Evolutionary conservation across 2,329 filamentous ascomycete species (phyloP).

Genomic region (Scedosporium boydii): DNA sequence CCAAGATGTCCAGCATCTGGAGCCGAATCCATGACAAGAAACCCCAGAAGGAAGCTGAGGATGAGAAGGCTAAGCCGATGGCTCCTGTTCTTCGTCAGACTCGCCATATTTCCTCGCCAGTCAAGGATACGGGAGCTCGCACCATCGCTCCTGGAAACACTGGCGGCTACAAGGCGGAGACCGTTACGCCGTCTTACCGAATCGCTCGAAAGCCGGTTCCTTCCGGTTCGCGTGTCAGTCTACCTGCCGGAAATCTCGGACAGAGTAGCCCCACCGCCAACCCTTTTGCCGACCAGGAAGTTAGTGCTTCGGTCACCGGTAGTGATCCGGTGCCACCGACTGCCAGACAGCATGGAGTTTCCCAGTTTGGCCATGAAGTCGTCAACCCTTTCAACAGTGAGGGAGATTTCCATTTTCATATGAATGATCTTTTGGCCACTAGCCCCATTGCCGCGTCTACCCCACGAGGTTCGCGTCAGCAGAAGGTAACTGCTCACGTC

Average conservation of each 20-base stretch:
- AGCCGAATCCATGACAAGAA: slow-evolving; percentile 21
- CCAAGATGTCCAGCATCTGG: slow-evolving; percentile 24
- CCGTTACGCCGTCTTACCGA: background rate
- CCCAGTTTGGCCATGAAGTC: no score
- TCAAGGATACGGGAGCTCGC: background rate
- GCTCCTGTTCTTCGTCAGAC: background rate
- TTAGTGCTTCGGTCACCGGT: no score
- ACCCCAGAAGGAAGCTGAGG: slow-evolving; percentile 10
- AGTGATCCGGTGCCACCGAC: no score
- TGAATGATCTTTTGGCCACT: no score
- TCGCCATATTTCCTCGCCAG: no score
- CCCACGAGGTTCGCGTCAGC: no score
- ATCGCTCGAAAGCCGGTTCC: background rate
- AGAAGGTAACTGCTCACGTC: no score
- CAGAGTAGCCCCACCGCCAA: background rate
- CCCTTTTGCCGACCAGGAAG: background rate
- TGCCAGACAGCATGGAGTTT: no score
- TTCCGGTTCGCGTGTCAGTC: background rate
- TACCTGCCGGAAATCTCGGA: background rate
- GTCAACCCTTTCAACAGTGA: no score
- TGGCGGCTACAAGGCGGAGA: slow-evolving; percentile 3
- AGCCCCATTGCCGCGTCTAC: no score
- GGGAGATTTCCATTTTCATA: no score
- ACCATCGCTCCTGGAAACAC: background rate
- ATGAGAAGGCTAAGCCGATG: background rate